Evolutionary conservation across 1,284 basidiomycete species (phyloP), one percentile per base, ranked within the genome.

Genomic region (Inonotus hispidus): DNA sequence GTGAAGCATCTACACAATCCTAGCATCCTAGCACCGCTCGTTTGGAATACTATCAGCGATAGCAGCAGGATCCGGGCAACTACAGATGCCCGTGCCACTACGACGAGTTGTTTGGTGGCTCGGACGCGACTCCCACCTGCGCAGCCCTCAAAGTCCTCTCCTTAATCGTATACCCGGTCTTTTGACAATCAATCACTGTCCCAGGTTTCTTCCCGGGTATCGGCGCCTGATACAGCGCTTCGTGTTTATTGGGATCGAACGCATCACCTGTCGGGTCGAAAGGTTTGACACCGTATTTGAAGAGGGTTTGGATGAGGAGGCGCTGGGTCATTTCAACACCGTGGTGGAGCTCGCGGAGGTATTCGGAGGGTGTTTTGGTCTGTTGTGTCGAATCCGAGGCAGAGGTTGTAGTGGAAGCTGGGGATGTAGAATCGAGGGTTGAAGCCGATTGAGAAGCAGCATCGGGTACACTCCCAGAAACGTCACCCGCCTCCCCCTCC

Each of bases 181-280:
- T 96, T 73, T 92, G 90, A 71, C 92, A 93, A 70, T 98, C 92
- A 58, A 97, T 82, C 41, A 99, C 90, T 3, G 90, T 90, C 21
- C 95, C 95, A 1, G 93, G 86, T 71, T 88, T 88, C 77, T 93
- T 95, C 45, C 84, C 91, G 11, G 87, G 84, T 60, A 96, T 83
- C n/a, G 95, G 95, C 21, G 87, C 92, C 77, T 96, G 93, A 78
- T 93, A 98, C 37, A 97, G 80, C 6, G 97, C 96, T 77, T 99
- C 96, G 72, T 98, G 96, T 53, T 80, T 75, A 74, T 96, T 97
- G 35, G 96, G 96, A 75, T 99, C 94, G 70, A 99, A 99, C 69
- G 80, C 81, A 72, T 97, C 92, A 59, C 95, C 96, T 0, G 85
- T 89, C 19, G 95, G 95, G 71, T 97, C 92, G 69, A 95, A 96